These are phyloP conservation scores for Pterothamnion heteromorphum DNA, from an alignment of 31 red algal species.

Conservation along the genomic window DNA sequence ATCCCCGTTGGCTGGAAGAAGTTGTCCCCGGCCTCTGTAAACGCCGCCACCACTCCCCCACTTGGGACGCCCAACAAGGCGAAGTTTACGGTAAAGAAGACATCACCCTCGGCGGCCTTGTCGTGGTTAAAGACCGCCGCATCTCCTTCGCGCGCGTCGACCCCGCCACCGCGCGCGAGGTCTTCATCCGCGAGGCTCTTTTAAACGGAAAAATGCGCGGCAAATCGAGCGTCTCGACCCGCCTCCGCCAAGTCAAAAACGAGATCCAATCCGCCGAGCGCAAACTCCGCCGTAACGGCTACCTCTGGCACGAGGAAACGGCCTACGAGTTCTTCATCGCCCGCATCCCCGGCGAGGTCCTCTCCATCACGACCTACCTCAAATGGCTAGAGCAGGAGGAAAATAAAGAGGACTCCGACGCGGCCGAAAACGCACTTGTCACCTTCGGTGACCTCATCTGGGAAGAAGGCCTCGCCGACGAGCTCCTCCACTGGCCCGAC, in stretches of 20 bases:
- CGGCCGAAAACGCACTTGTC: neutral
- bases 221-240: neutral
- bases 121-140: neutral
- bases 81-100: neutral
- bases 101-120: neutral
- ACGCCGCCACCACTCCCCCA: neutral
- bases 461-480: neutral
- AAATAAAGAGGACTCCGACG: neutral
- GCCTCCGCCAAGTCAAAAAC: neutral
- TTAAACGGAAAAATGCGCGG: neutral
- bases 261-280: neutral
- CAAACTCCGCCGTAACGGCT: neutral
- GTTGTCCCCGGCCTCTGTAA: neutral
- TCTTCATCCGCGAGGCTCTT: neutral
- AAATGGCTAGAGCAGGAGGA: too few relatives aligned
- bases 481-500: neutral
- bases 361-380: neutral
- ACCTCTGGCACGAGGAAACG: neutral
- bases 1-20: conserved; percentile 19
- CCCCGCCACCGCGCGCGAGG: neutral
- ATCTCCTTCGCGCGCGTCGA: neutral
- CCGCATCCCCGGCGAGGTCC: neutral
- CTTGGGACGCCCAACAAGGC: neutral
- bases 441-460: neutral
- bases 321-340: neutral